Evolutionary conservation across 768 basidiomycete species (phyloP).

Genomic region (Trametes sanguinea): DNA sequence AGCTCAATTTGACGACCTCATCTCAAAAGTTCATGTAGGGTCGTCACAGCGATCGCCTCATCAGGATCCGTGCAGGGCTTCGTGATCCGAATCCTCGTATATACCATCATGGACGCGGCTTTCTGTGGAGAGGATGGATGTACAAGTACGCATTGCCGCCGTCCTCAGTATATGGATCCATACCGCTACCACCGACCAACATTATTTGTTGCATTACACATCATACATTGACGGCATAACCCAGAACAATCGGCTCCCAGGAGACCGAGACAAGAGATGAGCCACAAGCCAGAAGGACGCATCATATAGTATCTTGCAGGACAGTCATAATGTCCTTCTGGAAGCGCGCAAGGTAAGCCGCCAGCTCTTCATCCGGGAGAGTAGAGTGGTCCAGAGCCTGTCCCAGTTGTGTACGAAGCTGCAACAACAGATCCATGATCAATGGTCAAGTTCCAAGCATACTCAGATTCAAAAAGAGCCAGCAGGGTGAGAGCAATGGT

Average conservation of each 20-base stretch:
- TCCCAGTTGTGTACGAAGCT: slow-evolving; percentile 74
- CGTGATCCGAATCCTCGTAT: too few relatives aligned
- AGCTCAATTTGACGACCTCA: slow-evolving; percentile 41
- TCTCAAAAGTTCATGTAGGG: slow-evolving; percentile 24
- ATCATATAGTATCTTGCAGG: slow-evolving; percentile 41
- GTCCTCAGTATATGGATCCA: too few relatives aligned
- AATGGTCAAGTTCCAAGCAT: background rate
- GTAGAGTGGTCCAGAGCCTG: slow-evolving; percentile 75
- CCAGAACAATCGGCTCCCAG: too few relatives aligned
- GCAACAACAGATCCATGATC: slow-evolving; percentile 3
- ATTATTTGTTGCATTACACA: too few relatives aligned
- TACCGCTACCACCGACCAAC: too few relatives aligned
- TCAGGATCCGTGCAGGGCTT: too few relatives aligned
- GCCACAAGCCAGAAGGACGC: too few relatives aligned
- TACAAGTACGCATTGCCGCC: too few relatives aligned
- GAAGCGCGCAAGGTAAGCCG: slow-evolving; percentile 63
- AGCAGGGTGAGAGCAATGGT: background rate
- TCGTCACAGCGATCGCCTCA: background rate
- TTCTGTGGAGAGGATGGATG: too few relatives aligned
- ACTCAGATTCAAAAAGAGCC: background rate
- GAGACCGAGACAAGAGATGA: too few relatives aligned
- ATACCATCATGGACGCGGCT: too few relatives aligned
- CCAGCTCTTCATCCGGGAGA: slow-evolving; percentile 70
- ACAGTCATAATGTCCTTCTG: slow-evolving; percentile 70
- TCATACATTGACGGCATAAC: too few relatives aligned